Evolutionary conservation across 441 rosid genomes (phyloP).

Genomic region (Bruguiera hainesii): DNA sequence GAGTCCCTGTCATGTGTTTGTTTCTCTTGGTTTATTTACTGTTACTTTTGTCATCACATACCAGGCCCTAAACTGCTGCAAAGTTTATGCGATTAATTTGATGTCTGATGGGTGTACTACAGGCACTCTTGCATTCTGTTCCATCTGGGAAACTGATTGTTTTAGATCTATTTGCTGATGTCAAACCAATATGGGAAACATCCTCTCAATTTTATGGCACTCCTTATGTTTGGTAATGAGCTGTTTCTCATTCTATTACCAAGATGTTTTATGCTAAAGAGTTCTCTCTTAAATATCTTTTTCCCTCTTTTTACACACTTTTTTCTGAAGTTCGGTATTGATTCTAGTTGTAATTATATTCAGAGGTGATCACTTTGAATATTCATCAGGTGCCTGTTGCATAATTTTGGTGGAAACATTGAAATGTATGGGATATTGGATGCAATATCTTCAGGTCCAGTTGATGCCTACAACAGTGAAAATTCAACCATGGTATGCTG

Average conservation of each 20-base stretch:
- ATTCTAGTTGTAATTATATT: conserved; percentile 1
- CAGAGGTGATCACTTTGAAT: conserved; percentile 9
- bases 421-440: conserved; percentile 93
- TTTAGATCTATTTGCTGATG: conserved; percentile 94
- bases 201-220: conserved; percentile 88
- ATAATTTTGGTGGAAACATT: conserved; percentile 95
- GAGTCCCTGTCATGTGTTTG: not conserved
- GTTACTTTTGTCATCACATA: not conserved
- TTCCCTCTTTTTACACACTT: not conserved
- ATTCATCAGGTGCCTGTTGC: conserved; percentile 81
- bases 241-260: not conserved
- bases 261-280: conserved; percentile 8
- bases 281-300: conserved; percentile 9
- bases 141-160: conserved; percentile 96
- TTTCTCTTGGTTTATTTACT: not conserved
- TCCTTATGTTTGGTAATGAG: conserved; percentile 84
- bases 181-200: conserved; percentile 76
- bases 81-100: conserved; percentile 1
- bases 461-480: conserved; percentile 72
- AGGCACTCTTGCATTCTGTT: conserved; percentile 96
- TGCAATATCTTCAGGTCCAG: conserved; percentile 80
- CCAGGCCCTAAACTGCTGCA: conserved; percentile 2
- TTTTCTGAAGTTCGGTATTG: conserved; percentile 10
- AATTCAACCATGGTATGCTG: conserved; percentile 85
- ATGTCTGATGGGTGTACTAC: conserved; percentile 27